phyloP scores from a whole-genome alignment of 208 protist species.

The Angomonas ambiguus region DNA sequence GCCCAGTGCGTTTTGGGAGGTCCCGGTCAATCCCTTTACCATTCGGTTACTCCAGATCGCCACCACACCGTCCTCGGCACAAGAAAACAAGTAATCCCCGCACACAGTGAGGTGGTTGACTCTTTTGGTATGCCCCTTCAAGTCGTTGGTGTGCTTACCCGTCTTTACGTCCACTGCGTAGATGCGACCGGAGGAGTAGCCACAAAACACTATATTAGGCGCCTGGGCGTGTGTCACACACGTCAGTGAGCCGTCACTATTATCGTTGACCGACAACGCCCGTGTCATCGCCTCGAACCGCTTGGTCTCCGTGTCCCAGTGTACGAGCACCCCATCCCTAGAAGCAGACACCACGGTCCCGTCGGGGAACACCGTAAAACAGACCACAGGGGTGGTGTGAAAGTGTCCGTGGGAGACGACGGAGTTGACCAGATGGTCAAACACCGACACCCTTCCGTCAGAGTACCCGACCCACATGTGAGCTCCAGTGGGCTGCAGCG shows the following conservation, averaged over 20 bases:
- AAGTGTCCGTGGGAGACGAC: conserved; percentile 57
- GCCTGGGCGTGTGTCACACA: conserved; percentile 21
- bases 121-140: conserved; percentile 45
- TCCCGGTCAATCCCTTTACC: neutral
- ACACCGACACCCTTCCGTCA: conserved; percentile 69
- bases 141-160: conserved; percentile 36
- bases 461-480: conserved; percentile 78
- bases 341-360: conserved; percentile 64
- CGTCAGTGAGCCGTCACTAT: conserved; percentile 20
- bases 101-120: conserved; percentile 65
- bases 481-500: conserved; percentile 41
- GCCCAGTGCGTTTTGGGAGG: neutral
- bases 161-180: conserved; percentile 37
- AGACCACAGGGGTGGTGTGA: conserved; percentile 38
- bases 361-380: conserved; percentile 32
- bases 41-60: conserved; percentile 53
- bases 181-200: conserved; percentile 51
- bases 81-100: conserved; percentile 68
- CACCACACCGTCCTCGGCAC: conserved; percentile 64
- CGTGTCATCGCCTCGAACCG: conserved; percentile 78
- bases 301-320: conserved; percentile 68
- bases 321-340: conserved; percentile 61
- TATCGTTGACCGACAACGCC: conserved; percentile 13
- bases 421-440: conserved; percentile 68
- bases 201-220: conserved; percentile 37